phyloP scores from a whole-genome alignment of 257 asterid genomes.

The Knoxia roxburghii region DNA sequence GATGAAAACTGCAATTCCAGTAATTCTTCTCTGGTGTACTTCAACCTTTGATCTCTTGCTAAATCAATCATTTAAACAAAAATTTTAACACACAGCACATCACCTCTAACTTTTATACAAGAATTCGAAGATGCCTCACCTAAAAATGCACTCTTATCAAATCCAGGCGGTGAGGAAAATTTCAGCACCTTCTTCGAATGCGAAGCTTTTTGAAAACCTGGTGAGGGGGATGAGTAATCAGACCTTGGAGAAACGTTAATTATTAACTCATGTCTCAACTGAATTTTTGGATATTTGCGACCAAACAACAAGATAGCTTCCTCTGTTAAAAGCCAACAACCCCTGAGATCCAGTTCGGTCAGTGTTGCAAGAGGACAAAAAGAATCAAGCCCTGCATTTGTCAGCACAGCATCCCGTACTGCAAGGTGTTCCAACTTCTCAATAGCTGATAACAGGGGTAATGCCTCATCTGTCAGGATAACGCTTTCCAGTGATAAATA shows the following conservation, averaged over 20 bases:
- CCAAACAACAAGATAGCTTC: slow-evolving; percentile 44
- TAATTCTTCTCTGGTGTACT: slow-evolving; percentile 66
- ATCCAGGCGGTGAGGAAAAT: slow-evolving; percentile 25
- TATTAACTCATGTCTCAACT: slow-evolving; percentile 54
- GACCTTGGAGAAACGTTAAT: slow-evolving; percentile 17
- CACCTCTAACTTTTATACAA: background rate
- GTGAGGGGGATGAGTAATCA: slow-evolving; percentile 31
- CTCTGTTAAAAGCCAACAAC: slow-evolving; percentile 82
- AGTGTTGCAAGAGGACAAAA: slow-evolving; percentile 57
- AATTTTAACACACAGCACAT: slow-evolving; percentile 8
- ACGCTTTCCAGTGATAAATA: slow-evolving; percentile 48
- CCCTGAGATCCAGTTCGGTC: slow-evolving; percentile 66
- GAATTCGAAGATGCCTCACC: slow-evolving; percentile 38
- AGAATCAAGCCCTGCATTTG: slow-evolving; percentile 44
- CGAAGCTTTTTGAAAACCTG: slow-evolving; percentile 17
- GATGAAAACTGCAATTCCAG: slow-evolving; percentile 45
- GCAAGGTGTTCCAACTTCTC: slow-evolving; percentile 46
- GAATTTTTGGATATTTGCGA: slow-evolving; percentile 50
- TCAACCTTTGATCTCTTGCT: slow-evolving; percentile 80
- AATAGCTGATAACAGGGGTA: slow-evolving; percentile 38
- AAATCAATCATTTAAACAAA: slow-evolving; percentile 7
- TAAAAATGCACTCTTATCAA: slow-evolving; percentile 22
- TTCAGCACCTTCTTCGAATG: slow-evolving; percentile 31
- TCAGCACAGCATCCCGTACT: slow-evolving; percentile 56
- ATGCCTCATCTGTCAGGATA: slow-evolving; percentile 56